Evolutionary conservation across 257 asterid genomes (phyloP), one percentile per base, ranked within the genome.

Genomic region (Capsicum chinense): DNA sequence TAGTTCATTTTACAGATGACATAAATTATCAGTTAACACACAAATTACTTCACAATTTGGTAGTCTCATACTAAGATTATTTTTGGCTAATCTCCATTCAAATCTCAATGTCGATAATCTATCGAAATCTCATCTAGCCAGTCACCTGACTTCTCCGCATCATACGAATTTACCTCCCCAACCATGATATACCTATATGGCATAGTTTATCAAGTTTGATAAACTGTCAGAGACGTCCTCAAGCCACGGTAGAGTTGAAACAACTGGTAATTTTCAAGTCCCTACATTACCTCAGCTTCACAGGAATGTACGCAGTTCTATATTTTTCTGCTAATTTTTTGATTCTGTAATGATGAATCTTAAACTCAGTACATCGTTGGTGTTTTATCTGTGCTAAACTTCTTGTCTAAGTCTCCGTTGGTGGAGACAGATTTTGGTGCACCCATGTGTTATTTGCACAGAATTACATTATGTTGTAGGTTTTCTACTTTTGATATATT

Each of bases 131-230:
- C 33, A 26, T 26, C 33, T 26, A 26, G 33, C 33, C 2, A 26
- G 33, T 26, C 33, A 26, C 2, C 33, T 26, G 33, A 26, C 33
- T 26, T 1, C 33, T 26, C 33, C 2, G 33, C 33, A 26, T 26
- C 33, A 1, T 26, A 26, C 33, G 33, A 26, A 26, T 26, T 26
- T 26, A 26, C 33, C 33, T 26, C 33, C 33, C 33, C 33, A 26
- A 26, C 33, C 33, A 26, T 26, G 33, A 26, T 26, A 26, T 26
- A 2, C 33, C 33, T 26, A 26, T 26, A 47, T 90, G 88, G 84
- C 90, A 0, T 94, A 91, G 85, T 93, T 92, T 83, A 84, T 92
- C 5, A 93, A 91, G 88, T 90, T 93, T 6, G 98, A 93, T 3
- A 95, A 92, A 4, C 16, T 83, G 3, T 91, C 95, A 0, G 97